A percentile compares a stretch with the other conserved stretches of the same genome.
phyloP scores from a whole-genome alignment of 805 yeast species.

The Myxozyma lipomycoides region DNA sequence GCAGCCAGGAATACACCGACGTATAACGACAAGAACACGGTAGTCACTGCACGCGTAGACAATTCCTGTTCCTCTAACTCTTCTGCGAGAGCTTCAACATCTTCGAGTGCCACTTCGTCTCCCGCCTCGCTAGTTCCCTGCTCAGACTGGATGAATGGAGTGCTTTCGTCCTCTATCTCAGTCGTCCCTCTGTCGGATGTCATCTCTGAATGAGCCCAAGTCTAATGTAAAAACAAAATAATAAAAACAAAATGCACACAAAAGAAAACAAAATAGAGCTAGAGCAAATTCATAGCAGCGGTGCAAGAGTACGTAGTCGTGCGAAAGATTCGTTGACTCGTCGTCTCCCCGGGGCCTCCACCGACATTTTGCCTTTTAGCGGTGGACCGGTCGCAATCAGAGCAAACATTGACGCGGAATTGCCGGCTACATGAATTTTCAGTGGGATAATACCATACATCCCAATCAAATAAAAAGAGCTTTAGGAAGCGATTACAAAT shows the following conservation, averaged over 20 bases:
- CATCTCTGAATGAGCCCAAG: not conserved
- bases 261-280: too few species aligned
- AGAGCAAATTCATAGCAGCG: too few species aligned
- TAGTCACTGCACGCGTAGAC: conserved; percentile 4
- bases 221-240: not conserved
- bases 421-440: too few species aligned
- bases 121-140: not conserved
- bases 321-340: too few species aligned
- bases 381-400: too few species aligned
- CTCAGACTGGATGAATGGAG: not conserved
- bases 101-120: not conserved
- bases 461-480: too few species aligned
- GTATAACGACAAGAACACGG: conserved; percentile 25
- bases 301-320: too few species aligned
- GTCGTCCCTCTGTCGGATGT: not conserved
- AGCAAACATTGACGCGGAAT: too few species aligned
- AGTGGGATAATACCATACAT: too few species aligned
- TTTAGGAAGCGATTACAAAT: too few species aligned
- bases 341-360: too few species aligned
- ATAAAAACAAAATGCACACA: not conserved
- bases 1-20: conserved; percentile 49
- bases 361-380: too few species aligned
- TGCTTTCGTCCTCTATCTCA: not conserved
- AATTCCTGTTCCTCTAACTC: conserved; percentile 13
- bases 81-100: conserved; percentile 18